phyloP scores from a whole-genome alignment of 192 early-diverging fungal genomes.

The Chytriomyces confervae region DNA sequence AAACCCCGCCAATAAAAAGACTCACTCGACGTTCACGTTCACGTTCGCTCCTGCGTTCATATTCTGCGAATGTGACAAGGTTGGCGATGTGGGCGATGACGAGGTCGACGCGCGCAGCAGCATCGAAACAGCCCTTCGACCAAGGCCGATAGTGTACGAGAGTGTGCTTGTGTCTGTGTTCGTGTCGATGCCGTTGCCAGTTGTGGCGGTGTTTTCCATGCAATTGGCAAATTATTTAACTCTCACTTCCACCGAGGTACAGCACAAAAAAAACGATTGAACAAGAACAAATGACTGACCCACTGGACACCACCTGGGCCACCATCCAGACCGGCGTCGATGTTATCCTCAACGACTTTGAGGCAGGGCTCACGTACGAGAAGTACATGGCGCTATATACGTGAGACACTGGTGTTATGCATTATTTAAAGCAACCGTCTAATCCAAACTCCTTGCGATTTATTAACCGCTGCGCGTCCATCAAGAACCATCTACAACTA shows the following conservation, averaged over 20 bases:
- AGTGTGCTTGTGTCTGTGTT: not conserved
- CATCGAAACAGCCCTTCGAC: slow-evolving; percentile 6
- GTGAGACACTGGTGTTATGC: slow-evolving; percentile 57
- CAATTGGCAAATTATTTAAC: too few species aligned
- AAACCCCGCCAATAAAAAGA: too few species aligned
- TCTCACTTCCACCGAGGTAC: too few species aligned
- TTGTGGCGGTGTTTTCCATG: too few species aligned
- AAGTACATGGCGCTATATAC: slow-evolving; percentile 88
- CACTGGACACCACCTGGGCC: slow-evolving; percentile 64
- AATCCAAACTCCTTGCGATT: not conserved
- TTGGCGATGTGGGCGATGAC: not conserved
- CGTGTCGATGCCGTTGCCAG: too few species aligned
- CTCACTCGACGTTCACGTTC: too few species aligned
- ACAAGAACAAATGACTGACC: too few species aligned
- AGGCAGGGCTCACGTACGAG: slow-evolving; percentile 72
- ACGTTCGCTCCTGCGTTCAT: too few species aligned
- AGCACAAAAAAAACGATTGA: too few species aligned
- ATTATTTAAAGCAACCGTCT: not conserved
- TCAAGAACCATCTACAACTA: slow-evolving; percentile 76
- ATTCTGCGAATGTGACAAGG: too few species aligned
- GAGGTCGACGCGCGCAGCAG: not conserved
- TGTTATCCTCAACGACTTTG: slow-evolving; percentile 77
- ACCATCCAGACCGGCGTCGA: slow-evolving; percentile 79
- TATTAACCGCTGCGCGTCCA: not conserved
- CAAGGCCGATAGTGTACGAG: not conserved